A percentile compares a stretch with the other conserved stretches of the same genome.
Conservation (phyloP, 306 rosid species). For the Aeschynomene evenia region DNA sequence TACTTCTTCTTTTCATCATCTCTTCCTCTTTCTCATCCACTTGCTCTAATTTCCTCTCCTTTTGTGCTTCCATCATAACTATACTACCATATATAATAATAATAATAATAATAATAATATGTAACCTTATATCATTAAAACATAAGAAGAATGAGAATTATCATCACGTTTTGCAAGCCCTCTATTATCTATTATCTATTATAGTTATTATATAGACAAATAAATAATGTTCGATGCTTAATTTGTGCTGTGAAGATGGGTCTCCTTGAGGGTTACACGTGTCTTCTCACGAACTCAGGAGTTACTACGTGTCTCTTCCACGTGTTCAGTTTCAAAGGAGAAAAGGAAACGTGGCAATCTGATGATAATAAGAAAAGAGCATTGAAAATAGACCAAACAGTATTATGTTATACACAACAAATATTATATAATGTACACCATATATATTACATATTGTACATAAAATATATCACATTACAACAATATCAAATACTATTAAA, state of each 20-base stretch:
- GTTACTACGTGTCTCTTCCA: neutral
- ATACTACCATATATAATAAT: neutral
- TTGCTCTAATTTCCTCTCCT: constrained; percentile 41
- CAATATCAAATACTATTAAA: too few species aligned
- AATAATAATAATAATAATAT: too few species aligned
- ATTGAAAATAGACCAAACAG: too few species aligned
- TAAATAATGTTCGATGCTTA: too few species aligned
- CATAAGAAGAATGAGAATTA: neutral
- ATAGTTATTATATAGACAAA: too few species aligned
- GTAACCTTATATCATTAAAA: too few species aligned
- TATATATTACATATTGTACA: too few species aligned
- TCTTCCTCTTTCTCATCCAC: constrained; percentile 16
- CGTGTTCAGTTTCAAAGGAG: neutral
- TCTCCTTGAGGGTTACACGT: neutral
- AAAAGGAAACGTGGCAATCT: neutral
- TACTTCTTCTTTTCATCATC: neutral
- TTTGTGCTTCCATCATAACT: constrained; percentile 45
- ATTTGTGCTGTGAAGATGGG: neutral
- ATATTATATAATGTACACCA: too few species aligned
- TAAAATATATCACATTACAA: too few species aligned
- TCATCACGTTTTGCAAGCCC: neutral
- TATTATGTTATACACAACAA: too few species aligned
- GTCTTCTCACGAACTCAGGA: neutral
- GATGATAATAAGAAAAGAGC: too few species aligned
- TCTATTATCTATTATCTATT: too few species aligned